Conservation (phyloP, 2,329 filamentous ascomycete species). For the Neurospora sp. region DNA sequence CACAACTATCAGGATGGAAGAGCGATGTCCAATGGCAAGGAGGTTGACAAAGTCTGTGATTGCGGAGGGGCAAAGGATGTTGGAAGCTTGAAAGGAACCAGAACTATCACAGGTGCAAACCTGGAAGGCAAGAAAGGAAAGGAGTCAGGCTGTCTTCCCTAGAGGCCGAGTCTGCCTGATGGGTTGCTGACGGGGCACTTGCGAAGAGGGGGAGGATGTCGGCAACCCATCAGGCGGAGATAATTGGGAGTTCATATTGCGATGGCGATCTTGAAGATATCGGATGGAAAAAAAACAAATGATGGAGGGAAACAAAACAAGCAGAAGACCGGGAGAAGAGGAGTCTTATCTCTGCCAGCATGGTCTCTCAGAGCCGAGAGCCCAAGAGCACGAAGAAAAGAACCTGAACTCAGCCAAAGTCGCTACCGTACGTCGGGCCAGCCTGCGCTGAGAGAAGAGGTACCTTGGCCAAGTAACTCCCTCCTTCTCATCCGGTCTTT, state of each 20-base stretch:
- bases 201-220: background rate
- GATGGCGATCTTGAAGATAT: background rate
- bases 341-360: background rate
- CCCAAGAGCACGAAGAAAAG: background rate
- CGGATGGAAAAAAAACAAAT: background rate
- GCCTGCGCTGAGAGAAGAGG: background rate
- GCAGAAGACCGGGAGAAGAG: background rate
- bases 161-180: background rate
- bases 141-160: background rate
- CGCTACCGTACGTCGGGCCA: background rate
- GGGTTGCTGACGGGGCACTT: background rate
- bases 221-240: background rate
- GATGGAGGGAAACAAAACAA: background rate
- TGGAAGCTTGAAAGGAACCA: background rate
- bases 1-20: background rate
- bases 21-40: background rate
- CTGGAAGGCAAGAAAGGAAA: background rate
- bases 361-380: background rate
- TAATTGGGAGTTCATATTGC: constrained; percentile 32
- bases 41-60: background rate
- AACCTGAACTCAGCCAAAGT: background rate
- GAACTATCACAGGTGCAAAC: background rate
- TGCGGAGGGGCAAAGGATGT: background rate
- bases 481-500: background rate
- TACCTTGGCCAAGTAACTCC: background rate